These are phyloP conservation scores for Rubus idaeus DNA, from an alignment of 306 rosid genomes.

Conservation along the genomic window DNA sequence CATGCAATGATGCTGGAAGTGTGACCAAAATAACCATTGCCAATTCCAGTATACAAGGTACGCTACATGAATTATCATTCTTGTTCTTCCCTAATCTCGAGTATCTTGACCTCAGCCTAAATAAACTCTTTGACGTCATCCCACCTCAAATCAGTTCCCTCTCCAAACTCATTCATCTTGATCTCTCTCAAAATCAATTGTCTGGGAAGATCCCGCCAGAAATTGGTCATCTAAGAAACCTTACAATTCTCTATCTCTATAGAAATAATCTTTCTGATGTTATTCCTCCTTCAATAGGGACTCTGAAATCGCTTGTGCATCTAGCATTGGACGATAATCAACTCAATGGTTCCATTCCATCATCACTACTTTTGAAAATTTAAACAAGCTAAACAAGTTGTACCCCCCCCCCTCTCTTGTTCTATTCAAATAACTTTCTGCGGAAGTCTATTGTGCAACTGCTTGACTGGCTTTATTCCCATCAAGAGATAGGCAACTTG, in stretches of 20 bases:
- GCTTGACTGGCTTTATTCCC: constrained; percentile 16
- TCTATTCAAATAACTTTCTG: too few relatives aligned
- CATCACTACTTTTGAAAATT: neutral
- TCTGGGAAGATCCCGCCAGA: constrained; percentile 15
- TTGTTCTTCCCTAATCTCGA: too few relatives aligned
- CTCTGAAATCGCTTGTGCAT: neutral
- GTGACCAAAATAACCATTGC: too few relatives aligned
- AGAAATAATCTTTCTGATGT: constrained; percentile 1
- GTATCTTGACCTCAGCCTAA: too few relatives aligned
- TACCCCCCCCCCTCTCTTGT: too few relatives aligned
- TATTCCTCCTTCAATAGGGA: neutral
- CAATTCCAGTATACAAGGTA: too few relatives aligned
- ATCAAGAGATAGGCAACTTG: constrained; percentile 9
- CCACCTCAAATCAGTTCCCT: too few relatives aligned
- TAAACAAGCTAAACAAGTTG: too few relatives aligned
- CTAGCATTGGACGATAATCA: neutral
- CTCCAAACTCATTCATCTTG: constrained; percentile 22
- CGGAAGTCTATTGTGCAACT: too few relatives aligned
- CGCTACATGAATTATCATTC: too few relatives aligned
- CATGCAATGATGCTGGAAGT: too few relatives aligned
- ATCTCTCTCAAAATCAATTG: constrained; percentile 18
- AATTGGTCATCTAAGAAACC: constrained; percentile 8
- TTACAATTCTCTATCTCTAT: neutral
- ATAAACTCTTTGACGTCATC: too few relatives aligned
- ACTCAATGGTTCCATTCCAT: constrained; percentile 3